Evolutionary conservation across 148 eudicot genomes (phyloP).

Genomic region (Camellia granthamiana): DNA sequence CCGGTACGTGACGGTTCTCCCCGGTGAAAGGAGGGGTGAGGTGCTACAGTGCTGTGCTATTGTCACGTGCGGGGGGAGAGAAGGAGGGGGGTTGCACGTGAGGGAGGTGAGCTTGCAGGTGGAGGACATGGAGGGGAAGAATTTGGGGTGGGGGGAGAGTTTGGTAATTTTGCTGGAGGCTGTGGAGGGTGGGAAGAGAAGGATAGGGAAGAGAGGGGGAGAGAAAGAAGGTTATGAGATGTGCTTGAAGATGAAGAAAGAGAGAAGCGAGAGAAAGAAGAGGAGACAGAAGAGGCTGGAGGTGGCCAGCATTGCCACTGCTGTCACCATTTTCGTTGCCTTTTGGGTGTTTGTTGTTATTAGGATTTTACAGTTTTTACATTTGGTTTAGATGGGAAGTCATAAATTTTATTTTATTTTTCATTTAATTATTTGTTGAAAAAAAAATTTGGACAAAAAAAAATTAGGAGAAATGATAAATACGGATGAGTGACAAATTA

Average conservation of each 20-base stretch:
- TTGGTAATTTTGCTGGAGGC: slow-evolving; percentile 35
- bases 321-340: not conserved
- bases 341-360: not conserved
- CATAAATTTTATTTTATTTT: not conserved
- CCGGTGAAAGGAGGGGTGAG: slow-evolving; percentile 10
- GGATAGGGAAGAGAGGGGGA: slow-evolving; percentile 16
- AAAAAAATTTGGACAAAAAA: no score
- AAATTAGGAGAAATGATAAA: no score
- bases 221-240: slow-evolving; percentile 33
- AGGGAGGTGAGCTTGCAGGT: slow-evolving; percentile 51
- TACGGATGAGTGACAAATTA: no score
- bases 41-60: slow-evolving; percentile 27
- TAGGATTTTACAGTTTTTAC: not conserved
- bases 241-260: slow-evolving; percentile 27
- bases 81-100: slow-evolving; percentile 35
- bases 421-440: no score
- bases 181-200: slow-evolving; percentile 43
- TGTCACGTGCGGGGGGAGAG: slow-evolving; percentile 38
- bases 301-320: slow-evolving; percentile 13
- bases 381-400: not conserved
- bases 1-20: slow-evolving; percentile 29
- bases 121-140: slow-evolving; percentile 38
- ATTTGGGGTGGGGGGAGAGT: slow-evolving; percentile 34
- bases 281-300: slow-evolving; percentile 19
- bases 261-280: slow-evolving; percentile 28